Conservation (phyloP, 495 filamentous ascomycete genomes). For the Penicillium lividum region DNA sequence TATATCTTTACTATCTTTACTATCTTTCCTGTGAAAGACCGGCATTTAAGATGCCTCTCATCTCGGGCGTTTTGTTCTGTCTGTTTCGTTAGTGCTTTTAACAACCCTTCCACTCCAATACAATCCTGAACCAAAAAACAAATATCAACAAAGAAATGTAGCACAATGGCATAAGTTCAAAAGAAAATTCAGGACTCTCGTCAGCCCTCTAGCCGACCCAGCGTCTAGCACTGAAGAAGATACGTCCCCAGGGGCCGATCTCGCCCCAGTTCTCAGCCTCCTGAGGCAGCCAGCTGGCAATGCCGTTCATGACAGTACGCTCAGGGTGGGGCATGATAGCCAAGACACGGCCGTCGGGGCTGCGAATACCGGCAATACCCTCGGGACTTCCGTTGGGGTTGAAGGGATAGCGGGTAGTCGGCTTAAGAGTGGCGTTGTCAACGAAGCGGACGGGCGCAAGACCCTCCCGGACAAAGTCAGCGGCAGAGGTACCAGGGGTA, state of each 20-base stretch:
- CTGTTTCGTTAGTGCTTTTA: constrained; percentile 19
- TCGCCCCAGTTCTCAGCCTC: constrained; percentile 75
- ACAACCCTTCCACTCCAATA: constrained; percentile 15
- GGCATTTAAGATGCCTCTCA: constrained; percentile 5
- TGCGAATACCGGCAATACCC: constrained; percentile 83
- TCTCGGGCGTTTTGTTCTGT: neutral
- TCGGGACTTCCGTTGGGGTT: constrained; percentile 92
- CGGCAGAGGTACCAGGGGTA: constrained; percentile 35
- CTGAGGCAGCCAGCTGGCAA: constrained; percentile 72
- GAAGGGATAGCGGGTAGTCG: constrained; percentile 81
- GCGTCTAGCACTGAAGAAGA: constrained; percentile 77
- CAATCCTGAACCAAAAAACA: constrained; percentile 9
- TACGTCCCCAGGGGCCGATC: constrained; percentile 81
- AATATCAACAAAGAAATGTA: constrained; percentile 19
- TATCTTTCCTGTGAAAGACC: constrained; percentile 11
- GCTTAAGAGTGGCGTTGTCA: constrained; percentile 68
- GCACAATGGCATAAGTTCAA: constrained; percentile 5
- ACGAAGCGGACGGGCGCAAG: constrained; percentile 78
- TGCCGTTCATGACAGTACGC: constrained; percentile 81
- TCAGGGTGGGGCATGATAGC: constrained; percentile 98
- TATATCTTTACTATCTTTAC: constrained; percentile 18
- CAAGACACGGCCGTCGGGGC: constrained; percentile 78
- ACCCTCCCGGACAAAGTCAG: constrained; percentile 58
- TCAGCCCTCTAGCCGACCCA: constrained; percentile 71
- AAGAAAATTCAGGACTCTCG: constrained; percentile 1